A percentile compares a stretch with the other conserved stretches of the same genome.
phyloP scores from a whole-genome alignment of 108 stramenopile species.

The Cyclotella kingstonii region DNA sequence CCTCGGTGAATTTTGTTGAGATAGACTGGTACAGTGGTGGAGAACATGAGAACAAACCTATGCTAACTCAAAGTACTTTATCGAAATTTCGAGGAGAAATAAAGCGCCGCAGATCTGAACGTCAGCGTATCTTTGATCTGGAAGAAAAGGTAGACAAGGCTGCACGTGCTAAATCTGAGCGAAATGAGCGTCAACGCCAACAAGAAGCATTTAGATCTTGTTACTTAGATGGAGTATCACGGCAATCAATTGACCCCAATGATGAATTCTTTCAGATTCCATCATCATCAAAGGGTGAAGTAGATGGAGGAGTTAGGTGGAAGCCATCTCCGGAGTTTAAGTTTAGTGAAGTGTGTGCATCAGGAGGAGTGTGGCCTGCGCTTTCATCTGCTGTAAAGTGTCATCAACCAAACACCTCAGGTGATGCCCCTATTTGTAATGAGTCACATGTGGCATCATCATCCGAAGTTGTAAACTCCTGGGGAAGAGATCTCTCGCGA shows the following conservation, averaged over 20 bases:
- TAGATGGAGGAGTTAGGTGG: not conserved
- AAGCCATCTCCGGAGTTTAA: slow-evolving; percentile 7
- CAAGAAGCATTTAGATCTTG: slow-evolving; percentile 45
- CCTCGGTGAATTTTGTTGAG: slow-evolving; percentile 67
- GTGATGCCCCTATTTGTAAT: too few species aligned
- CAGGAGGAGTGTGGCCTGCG: slow-evolving; percentile 29
- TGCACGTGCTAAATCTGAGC: slow-evolving; percentile 37
- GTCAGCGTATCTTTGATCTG: slow-evolving; percentile 44
- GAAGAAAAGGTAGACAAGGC: slow-evolving; percentile 58
- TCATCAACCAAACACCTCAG: too few species aligned
- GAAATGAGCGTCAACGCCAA: slow-evolving; percentile 31
- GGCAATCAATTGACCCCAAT: slow-evolving; percentile 59
- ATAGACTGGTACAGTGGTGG: slow-evolving; percentile 50
- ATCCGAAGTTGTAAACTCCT: too few species aligned
- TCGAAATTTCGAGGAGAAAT: slow-evolving; percentile 60
- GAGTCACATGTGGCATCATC: too few species aligned
- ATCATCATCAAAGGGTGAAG: slow-evolving; percentile 4
- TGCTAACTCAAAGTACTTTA: slow-evolving; percentile 55
- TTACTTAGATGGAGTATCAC: slow-evolving; percentile 11
- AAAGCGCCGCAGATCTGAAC: slow-evolving; percentile 55
- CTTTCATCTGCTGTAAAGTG: slow-evolving; percentile 13
- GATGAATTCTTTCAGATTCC: slow-evolving; percentile 63
- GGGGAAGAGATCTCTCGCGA: too few species aligned
- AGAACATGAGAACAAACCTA: slow-evolving; percentile 30
- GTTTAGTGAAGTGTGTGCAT: slow-evolving; percentile 29